These are phyloP conservation scores for Colletotrichum gloeosporioides DNA, from an alignment of 2,329 filamentous ascomycete species.

Conservation along the genomic window DNA sequence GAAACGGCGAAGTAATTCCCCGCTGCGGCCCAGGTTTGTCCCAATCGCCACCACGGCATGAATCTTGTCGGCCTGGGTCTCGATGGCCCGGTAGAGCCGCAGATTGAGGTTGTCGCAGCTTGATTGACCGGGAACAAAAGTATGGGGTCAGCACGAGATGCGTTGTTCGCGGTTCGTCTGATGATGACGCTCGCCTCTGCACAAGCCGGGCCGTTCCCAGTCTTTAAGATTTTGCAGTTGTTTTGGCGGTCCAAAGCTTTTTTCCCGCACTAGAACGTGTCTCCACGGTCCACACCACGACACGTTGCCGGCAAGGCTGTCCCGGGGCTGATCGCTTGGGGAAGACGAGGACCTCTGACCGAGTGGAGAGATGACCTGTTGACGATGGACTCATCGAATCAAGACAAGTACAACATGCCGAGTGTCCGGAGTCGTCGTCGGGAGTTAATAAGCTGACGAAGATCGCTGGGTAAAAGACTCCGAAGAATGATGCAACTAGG, in stretches of 20 bases:
- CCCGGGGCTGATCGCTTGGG: slow-evolving; percentile 10
- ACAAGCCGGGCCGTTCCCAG: slow-evolving; percentile 1
- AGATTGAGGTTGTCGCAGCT: slow-evolving; percentile 19
- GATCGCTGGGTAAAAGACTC: neutral
- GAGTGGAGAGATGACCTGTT: neutral
- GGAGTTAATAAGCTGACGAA: neutral
- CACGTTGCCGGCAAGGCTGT: slow-evolving; percentile 11
- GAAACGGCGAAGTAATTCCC: slow-evolving; percentile 4
- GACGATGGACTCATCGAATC: neutral
- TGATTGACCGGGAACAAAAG: neutral
- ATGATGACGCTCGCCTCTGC: slow-evolving; percentile 1
- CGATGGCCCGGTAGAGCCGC: neutral
- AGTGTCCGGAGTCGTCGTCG: neutral
- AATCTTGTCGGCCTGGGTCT: neutral
- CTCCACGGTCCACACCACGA: slow-evolving; percentile 7
- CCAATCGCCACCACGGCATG: neutral
- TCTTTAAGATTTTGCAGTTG: slow-evolving; percentile 8
- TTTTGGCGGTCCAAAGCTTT: neutral
- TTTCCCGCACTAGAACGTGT: neutral
- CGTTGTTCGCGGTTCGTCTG: slow-evolving; percentile 13
- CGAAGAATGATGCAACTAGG: neutral
- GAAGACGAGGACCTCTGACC: neutral
- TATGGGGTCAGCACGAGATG: neutral
- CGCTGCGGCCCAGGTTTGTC: neutral
- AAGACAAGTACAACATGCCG: neutral